phyloP scores from a whole-genome alignment of 768 basidiomycete species.

The Clavulina sp. region DNA sequence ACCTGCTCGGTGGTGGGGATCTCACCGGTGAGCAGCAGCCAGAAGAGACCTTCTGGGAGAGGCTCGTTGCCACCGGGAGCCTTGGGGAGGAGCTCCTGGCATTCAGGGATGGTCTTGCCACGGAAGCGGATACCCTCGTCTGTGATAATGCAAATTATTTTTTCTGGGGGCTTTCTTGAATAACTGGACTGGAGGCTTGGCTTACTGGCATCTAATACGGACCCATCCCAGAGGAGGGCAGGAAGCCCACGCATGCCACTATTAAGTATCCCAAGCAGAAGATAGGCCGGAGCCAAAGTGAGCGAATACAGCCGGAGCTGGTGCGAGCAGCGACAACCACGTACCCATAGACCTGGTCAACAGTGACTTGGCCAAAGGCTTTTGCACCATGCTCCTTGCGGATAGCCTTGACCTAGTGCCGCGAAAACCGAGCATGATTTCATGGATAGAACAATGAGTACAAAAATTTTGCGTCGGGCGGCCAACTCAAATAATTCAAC shows the following conservation, averaged over 20 bases:
- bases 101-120: constrained; percentile 86
- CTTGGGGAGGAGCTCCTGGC: constrained; percentile 72
- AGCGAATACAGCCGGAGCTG: too few relatives aligned
- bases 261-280: constrained; percentile 1
- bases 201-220: constrained; percentile 82
- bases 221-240: constrained; percentile 96
- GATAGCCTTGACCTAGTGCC: constrained; percentile 67
- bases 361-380: constrained; percentile 76
- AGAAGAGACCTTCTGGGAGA: constrained; percentile 86
- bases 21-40: constrained; percentile 90
- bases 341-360: constrained; percentile 82
- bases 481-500: constrained; percentile 12
- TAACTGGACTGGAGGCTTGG: constrained; percentile 4
- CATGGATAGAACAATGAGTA: too few relatives aligned
- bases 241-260: constrained; percentile 82
- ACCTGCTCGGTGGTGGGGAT: constrained; percentile 85
- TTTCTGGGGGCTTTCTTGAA: background rate
- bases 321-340: constrained; percentile 16
- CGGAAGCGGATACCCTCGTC: constrained; percentile 98
- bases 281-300: background rate
- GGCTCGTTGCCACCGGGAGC: constrained; percentile 79
- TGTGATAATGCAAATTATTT: constrained; percentile 16
- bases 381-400: constrained; percentile 82
- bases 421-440: background rate
- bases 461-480: background rate